Evolutionary conservation across 768 basidiomycete genomes (phyloP), one percentile per base, ranked within the genome.

Genomic region (Macrolepiota fuliginosa): DNA sequence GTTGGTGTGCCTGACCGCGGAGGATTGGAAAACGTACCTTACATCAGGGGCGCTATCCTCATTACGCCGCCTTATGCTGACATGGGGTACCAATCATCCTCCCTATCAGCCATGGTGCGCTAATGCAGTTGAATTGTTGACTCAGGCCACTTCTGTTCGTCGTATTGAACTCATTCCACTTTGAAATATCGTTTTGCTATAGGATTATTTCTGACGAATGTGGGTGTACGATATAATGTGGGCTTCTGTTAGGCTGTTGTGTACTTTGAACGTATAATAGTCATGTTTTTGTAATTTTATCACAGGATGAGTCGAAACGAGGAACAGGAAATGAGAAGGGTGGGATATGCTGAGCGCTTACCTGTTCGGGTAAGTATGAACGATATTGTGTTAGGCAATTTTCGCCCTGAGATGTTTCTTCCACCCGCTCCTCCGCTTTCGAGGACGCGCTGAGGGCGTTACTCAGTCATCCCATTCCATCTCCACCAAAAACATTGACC

Each of bases 21-120:
- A 71, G 19, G 78, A 81, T 63, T 85, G 83, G 84, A 66, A 64
- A 4, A 52, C 66, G 17, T 79, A 81, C 58, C 67, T 84, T 45
- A 52, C 58, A 10, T 77, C 72, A 37, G 74, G 77, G 3, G 66
- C 68, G 9, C 65, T 81, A 5, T 63, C 75, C 5, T 68, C 63
- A 6, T 69, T 83, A 53, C 72, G 70, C 32, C 66, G 66, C 12
- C 68, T 84, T 5, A 65, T 69, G 4, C 58, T 80, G 29, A 75
- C 82, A 4, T 69, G 73, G 64, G 79, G 79, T 1, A 79, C 76
- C 1, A 71, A 74, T 54, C 50, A 62, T 4, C 80, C 79, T 49
- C 79, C 80, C 1, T 82, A 74, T 66, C 61, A 36, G n/a, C 61
- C 66, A 45, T 83, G 81, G 81, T 56, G 69, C 45, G 62, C 39